Evolutionary conservation across 2,329 filamentous ascomycete species (phyloP).

Genomic region (Fusarium tupiense): DNA sequence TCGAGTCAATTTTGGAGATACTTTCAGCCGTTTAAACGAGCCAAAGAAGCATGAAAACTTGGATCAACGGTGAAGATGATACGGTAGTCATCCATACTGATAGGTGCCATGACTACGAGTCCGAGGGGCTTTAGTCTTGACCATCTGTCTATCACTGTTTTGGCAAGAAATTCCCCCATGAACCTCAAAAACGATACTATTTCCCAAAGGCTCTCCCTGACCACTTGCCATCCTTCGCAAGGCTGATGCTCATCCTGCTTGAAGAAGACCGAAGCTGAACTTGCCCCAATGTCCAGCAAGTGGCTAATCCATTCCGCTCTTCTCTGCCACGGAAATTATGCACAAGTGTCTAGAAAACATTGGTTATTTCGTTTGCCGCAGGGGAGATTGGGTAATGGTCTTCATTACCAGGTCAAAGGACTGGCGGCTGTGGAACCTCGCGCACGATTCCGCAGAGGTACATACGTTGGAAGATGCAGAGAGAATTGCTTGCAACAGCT

Average conservation of each 20-base stretch:
- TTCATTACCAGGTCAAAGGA: constrained; percentile 62
- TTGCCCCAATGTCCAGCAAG: constrained; percentile 58
- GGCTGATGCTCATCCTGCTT: background rate
- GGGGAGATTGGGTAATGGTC: constrained; percentile 66
- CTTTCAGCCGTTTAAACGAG: too few species aligned
- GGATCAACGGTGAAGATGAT: too few species aligned
- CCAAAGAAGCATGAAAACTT: background rate
- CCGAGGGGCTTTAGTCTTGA: background rate
- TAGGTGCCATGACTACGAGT: background rate
- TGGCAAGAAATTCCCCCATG: too few species aligned
- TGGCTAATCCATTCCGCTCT: constrained; percentile 56
- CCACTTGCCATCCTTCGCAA: background rate
- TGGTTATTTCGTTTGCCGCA: constrained; percentile 61
- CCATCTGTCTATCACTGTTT: background rate
- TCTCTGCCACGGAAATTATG: constrained; percentile 18
- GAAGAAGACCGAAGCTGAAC: background rate
- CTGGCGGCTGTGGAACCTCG: constrained; percentile 67
- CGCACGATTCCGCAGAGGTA: constrained; percentile 61
- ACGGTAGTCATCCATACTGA: background rate
- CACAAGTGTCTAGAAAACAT: constrained; percentile 60
- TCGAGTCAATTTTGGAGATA: background rate
- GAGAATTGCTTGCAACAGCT: constrained; percentile 57
- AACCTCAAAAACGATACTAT: background rate
- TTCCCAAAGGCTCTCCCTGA: background rate
- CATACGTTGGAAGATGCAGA: constrained; percentile 54